A percentile compares a stretch with the other conserved stretches of the same genome.
phyloP scores from a whole-genome alignment of 1,139 yeast genomes.

The Kurtzmaniella quercitrusa region DNA sequence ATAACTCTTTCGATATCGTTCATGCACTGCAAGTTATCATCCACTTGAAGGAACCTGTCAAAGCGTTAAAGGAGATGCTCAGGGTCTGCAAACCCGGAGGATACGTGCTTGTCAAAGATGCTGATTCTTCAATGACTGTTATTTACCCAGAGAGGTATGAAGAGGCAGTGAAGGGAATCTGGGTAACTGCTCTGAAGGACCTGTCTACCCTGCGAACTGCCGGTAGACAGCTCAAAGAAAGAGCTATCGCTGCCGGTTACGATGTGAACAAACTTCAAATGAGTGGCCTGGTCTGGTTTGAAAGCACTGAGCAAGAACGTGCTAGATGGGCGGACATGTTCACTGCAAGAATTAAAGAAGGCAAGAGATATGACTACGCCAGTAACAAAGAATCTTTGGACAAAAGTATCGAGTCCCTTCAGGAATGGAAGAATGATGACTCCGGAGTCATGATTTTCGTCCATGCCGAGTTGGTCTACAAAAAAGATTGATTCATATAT shows the following conservation, averaged over 20 bases:
- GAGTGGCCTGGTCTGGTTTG: constrained; percentile 1
- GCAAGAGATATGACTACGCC: not conserved
- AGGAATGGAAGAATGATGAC: constrained; percentile 1
- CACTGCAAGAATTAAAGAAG: not conserved
- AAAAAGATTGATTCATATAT: not conserved
- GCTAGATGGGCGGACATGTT: not conserved
- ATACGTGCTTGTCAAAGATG: constrained; percentile 30
- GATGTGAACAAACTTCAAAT: not conserved
- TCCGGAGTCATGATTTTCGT: not conserved
- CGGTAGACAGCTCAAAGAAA: constrained; percentile 16
- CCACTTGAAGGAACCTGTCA: constrained; percentile 30
- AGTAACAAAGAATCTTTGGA: not conserved
- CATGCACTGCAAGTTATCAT: constrained; percentile 37
- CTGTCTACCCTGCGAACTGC: constrained; percentile 13
- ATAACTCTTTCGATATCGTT: constrained; percentile 35
- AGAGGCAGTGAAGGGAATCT: constrained; percentile 11
- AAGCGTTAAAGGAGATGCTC: constrained; percentile 26
- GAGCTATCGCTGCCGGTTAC: constrained; percentile 20
- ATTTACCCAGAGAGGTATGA: constrained; percentile 20
- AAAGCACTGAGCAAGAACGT: not conserved
- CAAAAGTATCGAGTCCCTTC: not conserved
- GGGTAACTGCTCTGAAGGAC: constrained; percentile 7
- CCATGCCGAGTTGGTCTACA: constrained; percentile 1
- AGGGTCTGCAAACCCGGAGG: constrained; percentile 40
- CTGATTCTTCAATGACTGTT: constrained; percentile 18